A percentile compares a stretch with the other conserved stretches of the same genome.
These are phyloP conservation scores for Cicer judaicum DNA, from an alignment of 306 rosid species.

Conservation along the genomic window DNA sequence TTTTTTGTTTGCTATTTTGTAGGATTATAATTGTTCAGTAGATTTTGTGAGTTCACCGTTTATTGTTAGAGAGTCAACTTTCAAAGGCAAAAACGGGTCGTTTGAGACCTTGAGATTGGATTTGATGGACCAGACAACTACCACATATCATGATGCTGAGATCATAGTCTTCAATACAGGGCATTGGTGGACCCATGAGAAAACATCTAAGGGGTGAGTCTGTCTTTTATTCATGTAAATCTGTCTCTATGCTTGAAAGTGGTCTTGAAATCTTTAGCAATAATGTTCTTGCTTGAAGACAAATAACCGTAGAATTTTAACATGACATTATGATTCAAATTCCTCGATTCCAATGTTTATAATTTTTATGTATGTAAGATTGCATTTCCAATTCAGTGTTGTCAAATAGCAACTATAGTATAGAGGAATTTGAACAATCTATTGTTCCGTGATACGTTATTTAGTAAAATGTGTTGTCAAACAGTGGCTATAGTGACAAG, in stretches of 20 bases:
- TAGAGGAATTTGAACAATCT: too few relatives aligned
- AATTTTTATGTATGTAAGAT: conserved; percentile 9
- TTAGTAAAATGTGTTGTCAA: too few relatives aligned
- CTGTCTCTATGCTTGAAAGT: conserved; percentile 30
- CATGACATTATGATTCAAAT: not conserved
- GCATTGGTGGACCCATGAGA: conserved; percentile 99
- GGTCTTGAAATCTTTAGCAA: conserved; percentile 21
- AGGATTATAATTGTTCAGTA: conserved; percentile 91
- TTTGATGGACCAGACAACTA: conserved; percentile 79
- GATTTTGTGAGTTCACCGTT: conserved; percentile 91
- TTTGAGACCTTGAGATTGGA: conserved; percentile 90
- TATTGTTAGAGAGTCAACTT: conserved; percentile 82
- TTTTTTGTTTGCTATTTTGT: conserved; percentile 31
- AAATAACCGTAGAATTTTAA: not conserved
- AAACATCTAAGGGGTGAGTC: conserved; percentile 89
- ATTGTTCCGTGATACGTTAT: too few relatives aligned
- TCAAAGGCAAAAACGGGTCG: conserved; percentile 59
- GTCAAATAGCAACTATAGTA: too few relatives aligned
- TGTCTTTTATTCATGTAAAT: conserved; percentile 13
- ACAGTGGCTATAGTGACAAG: too few relatives aligned
- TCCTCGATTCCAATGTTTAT: not conserved
- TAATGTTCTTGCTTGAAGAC: conserved; percentile 34
- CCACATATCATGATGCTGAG: conserved; percentile 77
- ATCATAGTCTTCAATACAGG: conserved; percentile 90
- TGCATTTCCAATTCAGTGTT: conserved; percentile 14